These are phyloP conservation scores for Suhomyces canberraensis DNA, from an alignment of 805 yeast genomes.

Conservation along the genomic window DNA sequence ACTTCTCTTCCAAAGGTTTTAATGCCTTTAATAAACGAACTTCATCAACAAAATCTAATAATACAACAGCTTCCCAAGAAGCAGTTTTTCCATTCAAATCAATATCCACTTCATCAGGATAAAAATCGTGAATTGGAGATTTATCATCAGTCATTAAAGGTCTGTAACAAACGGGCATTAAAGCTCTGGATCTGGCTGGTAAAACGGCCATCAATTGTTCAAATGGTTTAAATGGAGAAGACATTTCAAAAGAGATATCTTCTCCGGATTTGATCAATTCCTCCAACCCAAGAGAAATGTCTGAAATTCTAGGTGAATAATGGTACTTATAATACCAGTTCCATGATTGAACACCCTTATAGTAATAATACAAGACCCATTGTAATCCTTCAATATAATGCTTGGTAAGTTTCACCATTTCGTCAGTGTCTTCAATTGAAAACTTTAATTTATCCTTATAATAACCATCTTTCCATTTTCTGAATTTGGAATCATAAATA, in stretches of 20 bases:
- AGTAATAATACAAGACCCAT: slow-evolving; percentile 93
- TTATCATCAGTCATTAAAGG: slow-evolving; percentile 78
- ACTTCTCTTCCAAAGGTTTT: slow-evolving; percentile 56
- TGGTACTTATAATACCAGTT: slow-evolving; percentile 90
- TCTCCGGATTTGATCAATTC: slow-evolving; percentile 36
- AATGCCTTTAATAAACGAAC: slow-evolving; percentile 69
- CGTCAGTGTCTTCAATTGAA: slow-evolving; percentile 55
- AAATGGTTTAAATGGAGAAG: slow-evolving; percentile 84
- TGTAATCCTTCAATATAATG: slow-evolving; percentile 93
- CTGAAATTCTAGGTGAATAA: slow-evolving; percentile 93
- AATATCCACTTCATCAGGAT: slow-evolving; percentile 81
- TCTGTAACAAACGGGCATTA: slow-evolving; percentile 77
- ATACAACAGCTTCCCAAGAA: slow-evolving; percentile 96
- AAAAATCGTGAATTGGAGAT: slow-evolving; percentile 87
- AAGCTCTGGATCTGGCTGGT: slow-evolving; percentile 82
- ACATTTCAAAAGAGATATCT: slow-evolving; percentile 57
- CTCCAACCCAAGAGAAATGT: slow-evolving; percentile 69
- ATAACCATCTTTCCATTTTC: slow-evolving; percentile 80
- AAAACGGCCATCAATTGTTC: slow-evolving; percentile 97
- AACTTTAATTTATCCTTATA: slow-evolving; percentile 79
- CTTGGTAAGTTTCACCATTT: slow-evolving; percentile 60
- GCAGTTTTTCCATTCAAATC: slow-evolving; percentile 95
- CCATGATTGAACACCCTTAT: slow-evolving; percentile 92
- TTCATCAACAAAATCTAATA: slow-evolving; percentile 88
- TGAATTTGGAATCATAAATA: slow-evolving; percentile 70